phyloP scores from a whole-genome alignment of 2,329 filamentous ascomycete genomes.

The Cryphonectria parasitica region DNA sequence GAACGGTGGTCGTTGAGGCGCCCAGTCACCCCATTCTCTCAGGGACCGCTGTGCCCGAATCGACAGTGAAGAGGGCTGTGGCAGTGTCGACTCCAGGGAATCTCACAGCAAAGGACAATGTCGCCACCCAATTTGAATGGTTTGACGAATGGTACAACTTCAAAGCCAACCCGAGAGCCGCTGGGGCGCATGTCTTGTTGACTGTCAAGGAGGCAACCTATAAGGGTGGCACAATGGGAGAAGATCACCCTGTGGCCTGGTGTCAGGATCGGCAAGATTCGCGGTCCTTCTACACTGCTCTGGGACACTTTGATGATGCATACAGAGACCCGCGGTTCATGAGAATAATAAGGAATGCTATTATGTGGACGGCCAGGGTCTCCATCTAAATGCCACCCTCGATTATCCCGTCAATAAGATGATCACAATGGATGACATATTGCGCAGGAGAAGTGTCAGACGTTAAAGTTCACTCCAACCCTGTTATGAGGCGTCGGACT shows the following conservation, averaged over 20 bases:
- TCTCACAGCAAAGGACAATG: neutral
- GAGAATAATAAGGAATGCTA: conserved; percentile 33
- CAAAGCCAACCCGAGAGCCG: conserved; percentile 35
- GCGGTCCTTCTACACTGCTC: conserved; percentile 45
- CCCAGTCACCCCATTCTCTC: conserved; percentile 38
- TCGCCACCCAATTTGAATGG: conserved; percentile 35
- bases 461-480: no score
- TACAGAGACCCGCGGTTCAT: conserved; percentile 41
- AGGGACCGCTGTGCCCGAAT: conserved; percentile 16
- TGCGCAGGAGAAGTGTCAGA: neutral
- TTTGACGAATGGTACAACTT: conserved; percentile 52
- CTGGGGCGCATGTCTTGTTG: conserved; percentile 40
- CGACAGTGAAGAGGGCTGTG: neutral
- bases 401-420: neutral
- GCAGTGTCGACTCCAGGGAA: neutral
- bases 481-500: neutral
- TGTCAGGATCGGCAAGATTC: conserved; percentile 45
- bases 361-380: conserved; percentile 35
- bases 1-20: conserved; percentile 38
- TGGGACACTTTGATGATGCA: conserved; percentile 47
- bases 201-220: conserved; percentile 42
- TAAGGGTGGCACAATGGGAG: conserved; percentile 41
- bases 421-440: neutral
- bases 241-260: conserved; percentile 46
- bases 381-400: neutral